Base-by-base conservation (phyloP, 768 basidiomycete genomes). In the Paxillus ammoniavirescens region DNA sequence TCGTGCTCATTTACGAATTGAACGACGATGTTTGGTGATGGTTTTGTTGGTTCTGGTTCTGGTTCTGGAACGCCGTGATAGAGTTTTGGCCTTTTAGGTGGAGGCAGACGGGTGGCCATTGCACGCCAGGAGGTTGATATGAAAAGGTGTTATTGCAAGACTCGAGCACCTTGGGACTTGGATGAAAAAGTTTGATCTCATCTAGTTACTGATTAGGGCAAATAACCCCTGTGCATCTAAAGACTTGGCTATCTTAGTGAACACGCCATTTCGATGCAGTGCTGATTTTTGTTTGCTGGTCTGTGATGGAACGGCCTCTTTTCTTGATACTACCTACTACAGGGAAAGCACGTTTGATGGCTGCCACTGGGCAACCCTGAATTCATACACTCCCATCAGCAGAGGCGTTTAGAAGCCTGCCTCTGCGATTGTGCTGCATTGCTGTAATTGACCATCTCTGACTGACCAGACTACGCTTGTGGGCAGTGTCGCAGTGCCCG, bases 1-100 rank as follows among this genome's bases (percentile, higher is more conserved):
- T 95, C 89, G 47, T 94, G 88, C 53, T 95, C 91, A 3, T 88
- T 89, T 26, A 94, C 86, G 67, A 98, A 98, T 64, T 96, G 93
- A 18, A 97, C 93, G 14, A 98, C 80, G 52, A 98, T 74, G 57
- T 86, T 86, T 0, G 86, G 83, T 1, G 84, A 77, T 9, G 73
- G 71, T 54, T 71, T 68, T 14, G 68, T 61, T 4, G 71, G 67
- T 52, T 83, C 81, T 54, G 76, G 77, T 36, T 76, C 81, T 26
- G 87, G 87, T 55, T 83, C 82, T 57, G 84, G 81, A 15, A 87
- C 71, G 4, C 87, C 89, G 61, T 92, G 84, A 69, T 90, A 87
- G 38, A 84, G 76, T 70, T 95, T 94, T 67, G 84, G 82, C 58
- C 94, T 81, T 74, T 94, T 95, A 15, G 91, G 93, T 23, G 92